Evolutionary conservation across 2,329 filamentous ascomycete genomes (phyloP), one percentile per base, ranked within the genome.

Genomic region (Leptographium radiaticola): DNA sequence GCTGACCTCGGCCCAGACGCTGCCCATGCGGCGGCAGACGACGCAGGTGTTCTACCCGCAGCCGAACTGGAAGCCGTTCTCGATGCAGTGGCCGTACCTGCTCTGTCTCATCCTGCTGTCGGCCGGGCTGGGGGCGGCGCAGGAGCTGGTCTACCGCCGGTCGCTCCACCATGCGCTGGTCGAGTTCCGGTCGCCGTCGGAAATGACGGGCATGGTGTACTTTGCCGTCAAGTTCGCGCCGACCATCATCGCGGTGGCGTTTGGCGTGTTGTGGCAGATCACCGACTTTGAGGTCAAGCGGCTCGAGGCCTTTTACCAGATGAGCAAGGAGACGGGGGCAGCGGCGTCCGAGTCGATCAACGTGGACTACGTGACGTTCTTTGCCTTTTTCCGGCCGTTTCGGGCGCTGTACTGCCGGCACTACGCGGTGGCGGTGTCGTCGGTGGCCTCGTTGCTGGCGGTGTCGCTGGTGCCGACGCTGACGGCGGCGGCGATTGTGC

Each of bases 281-380:
- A 79, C 76, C 40, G 81, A 84, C 64, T 80, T 82, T 56, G 81
- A 84, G 59, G 79, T 85, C 2, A 80, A 77, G 62, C 75, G 82
- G n/a, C 66, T 84, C 33, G 82, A 86, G 63, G 77, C 81, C 0
- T 85, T 79, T 60, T 82, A 83, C 59, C 81, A 85, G 63, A 70
- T 86, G 50, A 83, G 80, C 4, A 79, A 74, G 57, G 69, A 74
- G 4, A 73, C 72, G 4, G 82, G 82, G 15, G 80, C 82, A 1
- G 66, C 81, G 20, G 82, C 81, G 0, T 76, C 76, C 42, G 77
- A 81, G 62, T 86, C 81, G 0, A 76, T 89, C 62, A 88, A 87
- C 58, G 83, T 86, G 57, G 83, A 87, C 64, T 89, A 89, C 56
- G 74, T 86, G 46, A 87, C 84, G 6, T 76, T 80, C 59, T 78